Evolutionary conservation across 495 filamentous ascomycete species (phyloP), one percentile per base, ranked within the genome.

Genomic region (Astrothelium macrocarpum): DNA sequence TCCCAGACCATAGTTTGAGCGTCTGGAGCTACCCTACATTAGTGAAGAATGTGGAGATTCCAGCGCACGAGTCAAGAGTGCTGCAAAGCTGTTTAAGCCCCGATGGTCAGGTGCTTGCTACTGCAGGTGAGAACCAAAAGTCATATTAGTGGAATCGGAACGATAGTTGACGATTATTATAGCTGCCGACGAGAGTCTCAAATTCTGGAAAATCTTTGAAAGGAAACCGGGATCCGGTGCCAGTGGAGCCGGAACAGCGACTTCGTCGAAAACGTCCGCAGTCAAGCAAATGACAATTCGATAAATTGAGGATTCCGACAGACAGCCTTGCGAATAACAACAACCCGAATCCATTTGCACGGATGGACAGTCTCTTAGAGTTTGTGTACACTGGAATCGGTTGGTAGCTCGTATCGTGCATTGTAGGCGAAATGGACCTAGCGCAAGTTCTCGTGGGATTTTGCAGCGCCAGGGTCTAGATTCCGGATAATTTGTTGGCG

Each of bases 141-240:
- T 65, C 9, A 2, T n/a, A 11, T 28, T 56, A 25, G n/a, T 2
- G 18, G 9, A 42, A 32, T 32, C 28, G n/a, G 25, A 31, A 14
- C 18, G 67, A 75, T 60, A 74, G 67, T 58, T 62, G 26, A 59
- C 20, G 11, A 20, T 49, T 64, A 16, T 29, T 16, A 20, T 56
- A 56, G 90, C 91, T 63, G 91, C 91, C 20, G 94, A 99, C 71
- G 94, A 99, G 82, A 91, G 85, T 72, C 81, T 99, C 73, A 99
- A 99, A 76, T 99, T 99, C 83, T 99, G 94, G 94, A 98, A 97
- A 85, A 78, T 97, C 67, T 98, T 98, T 69, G 94, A 98, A 82
- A 96, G 95, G 84, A 96, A 96, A 82, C 77, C 91, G 26, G 93
- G 91, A 9, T 26, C 49, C 20, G 25, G 49, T 25, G 26, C 49